Base-by-base conservation (phyloP, 768 basidiomycete genomes). In the Naematelia aurantialba region DNA sequence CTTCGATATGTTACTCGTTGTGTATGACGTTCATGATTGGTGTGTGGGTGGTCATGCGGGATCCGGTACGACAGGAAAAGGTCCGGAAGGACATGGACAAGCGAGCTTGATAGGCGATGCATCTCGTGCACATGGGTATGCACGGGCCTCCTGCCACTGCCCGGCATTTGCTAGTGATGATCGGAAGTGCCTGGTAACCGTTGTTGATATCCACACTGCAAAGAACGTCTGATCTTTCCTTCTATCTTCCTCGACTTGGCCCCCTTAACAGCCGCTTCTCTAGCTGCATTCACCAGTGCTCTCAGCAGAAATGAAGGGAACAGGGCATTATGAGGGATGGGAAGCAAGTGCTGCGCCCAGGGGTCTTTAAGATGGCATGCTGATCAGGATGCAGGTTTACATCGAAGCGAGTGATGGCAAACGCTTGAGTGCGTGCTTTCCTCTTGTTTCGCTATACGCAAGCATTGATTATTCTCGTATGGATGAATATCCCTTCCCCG, bases 1-100 rank as follows among this genome's bases (percentile, higher is more conserved):
- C 77, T 1, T 66, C 69, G 2, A 53, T 70, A 8, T 68, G 67
- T 42, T 78, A 78, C 62, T 54, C 73, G n/a, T 48, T 59, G 1
- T 52, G 59, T 14, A 73, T 65, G 0, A 49, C 42, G 5, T 69
- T 66, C 42, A 48, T 77, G 39, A 55, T 31, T 2, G 46, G 55
- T 4, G 49, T 75, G 5, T 59, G 13, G 13, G 19, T 55, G 14
- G 24, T 34, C 17, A 65, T 66, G 65, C 24, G 56, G 1, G 24
- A 47, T 1, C 49, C 55, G 30, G 59, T 66, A 44, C 45, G 46
- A 44, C 52, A 61, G 17, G 67, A 72, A 50, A 50, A 45, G 4
- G 31, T 17, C n/a, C 45, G 53, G 26, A 58, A 54, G 58, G 44
- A 46, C 17, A 22, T 3, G 34, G 42, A 44, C 19, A 31, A 30